Base-by-base conservation (phyloP, 2,329 filamentous ascomycete genomes). In the Chalaropsis thielavioides region DNA sequence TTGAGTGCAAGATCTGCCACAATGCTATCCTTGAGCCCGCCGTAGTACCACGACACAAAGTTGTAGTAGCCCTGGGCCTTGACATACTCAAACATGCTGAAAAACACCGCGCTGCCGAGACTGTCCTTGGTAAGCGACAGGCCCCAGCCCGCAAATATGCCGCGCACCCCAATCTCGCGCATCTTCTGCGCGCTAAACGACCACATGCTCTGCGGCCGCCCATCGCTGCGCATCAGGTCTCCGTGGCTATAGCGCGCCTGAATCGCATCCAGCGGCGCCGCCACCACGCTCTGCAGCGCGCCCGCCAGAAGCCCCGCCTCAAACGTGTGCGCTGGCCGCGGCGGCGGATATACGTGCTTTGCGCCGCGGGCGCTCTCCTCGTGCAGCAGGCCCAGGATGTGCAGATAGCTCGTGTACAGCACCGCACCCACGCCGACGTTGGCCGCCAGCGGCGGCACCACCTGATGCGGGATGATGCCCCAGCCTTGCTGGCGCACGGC, bases 341-440 rank as follows among this genome's bases (percentile, higher is more conserved):
- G 86, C 1, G 88, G 87, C 0, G 88, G 88, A 69, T 88, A 90
- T 3, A 86, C 82, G 5, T 87, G 80, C 71, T 84, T 86, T 27
- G 79, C 71, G 0, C 78, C 78, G 62, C 75, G 75, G 61, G 71
- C 75, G 66, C 85, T 86, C 44, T 86, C 85, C 67, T 85, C 82
- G 69, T 91, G 86, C 2, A 90, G 77, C 1, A 72, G 74, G 17
- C 81, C 85, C 1, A 92, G 79, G 46, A 85, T 83, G 68, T 89
- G 85, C 19, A 91, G 80, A 71, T 92, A 92, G 69, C 81, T 83
- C 1, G 87, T 89, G 73, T 91, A 92, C 17, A 91, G 76, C 2
- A 91, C 82, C 1, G 87, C 87, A 2, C 87, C 87, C 61, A 91
- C 86, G 44, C 82, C 83, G 0, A 89, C 82, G 69, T 91, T 92